Base-by-base conservation (phyloP, 495 filamentous ascomycete genomes). In the Podospora pseudocomata region DNA sequence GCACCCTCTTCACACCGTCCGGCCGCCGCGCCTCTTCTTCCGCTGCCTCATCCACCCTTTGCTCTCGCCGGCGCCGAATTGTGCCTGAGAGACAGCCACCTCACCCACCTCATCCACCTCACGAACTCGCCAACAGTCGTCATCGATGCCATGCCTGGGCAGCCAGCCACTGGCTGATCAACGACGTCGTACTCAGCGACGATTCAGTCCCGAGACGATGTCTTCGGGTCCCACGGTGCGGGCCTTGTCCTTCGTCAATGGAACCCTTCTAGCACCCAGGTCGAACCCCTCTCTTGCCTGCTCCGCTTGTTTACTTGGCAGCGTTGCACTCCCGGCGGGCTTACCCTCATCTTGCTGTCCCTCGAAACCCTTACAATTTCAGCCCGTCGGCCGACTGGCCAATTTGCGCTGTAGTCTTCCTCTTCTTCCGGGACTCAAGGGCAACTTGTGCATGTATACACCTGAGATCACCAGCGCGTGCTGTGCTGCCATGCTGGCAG, bases 401-500 rank as follows among this genome's bases (percentile, higher is more conserved):
- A 49, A 49, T 49, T 49, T 49, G 34, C 32, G 60, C 34, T 58
- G 55, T n/a, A 58, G 55, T 20, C 11, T 49, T 49, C 9, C 39
- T 19, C 55, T 58, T 58, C 55, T 58, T 58, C 56, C 67, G 67
- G 54, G 57, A 28, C 39, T 55, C 26, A 16, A 65, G 68, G 65
- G 65, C 23, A 60, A 30, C 44, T 28, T 28, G 65, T 67, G 64
- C 68, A 69, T 65, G 23, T 49, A n/a, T 49, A 5, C 64, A 63
- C 67, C 71, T 65, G 64, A 64, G 73, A 74, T 74, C 70, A 68
- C 30, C 70, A 64, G 28, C 67, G 70, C 54, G 68, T 68, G 70
- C 67, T 69, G 59, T 67, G 60, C 67, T 74, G 66, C 66, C 65
- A 68, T 68, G 63, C 65, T 75, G 70, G 74, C 68, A 72, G 63